These are phyloP conservation scores for Cyberlindnera amylophila DNA, from an alignment of 805 yeast species.

Conservation along the genomic window DNA sequence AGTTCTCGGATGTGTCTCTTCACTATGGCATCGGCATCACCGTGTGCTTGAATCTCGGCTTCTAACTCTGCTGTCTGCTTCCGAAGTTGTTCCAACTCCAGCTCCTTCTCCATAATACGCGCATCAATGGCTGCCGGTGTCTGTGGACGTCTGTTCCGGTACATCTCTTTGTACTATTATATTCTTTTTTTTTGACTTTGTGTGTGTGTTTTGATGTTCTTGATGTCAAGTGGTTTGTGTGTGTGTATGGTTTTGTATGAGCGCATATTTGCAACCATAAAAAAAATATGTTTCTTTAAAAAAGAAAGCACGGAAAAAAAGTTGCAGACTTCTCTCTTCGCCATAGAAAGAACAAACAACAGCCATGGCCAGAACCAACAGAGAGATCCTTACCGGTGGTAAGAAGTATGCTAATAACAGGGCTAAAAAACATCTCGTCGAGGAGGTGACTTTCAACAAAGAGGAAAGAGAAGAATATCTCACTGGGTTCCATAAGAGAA, in stretches of 20 bases:
- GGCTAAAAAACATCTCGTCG: constrained; percentile 63
- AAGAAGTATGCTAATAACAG: constrained; percentile 70
- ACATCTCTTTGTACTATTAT: constrained; percentile 4
- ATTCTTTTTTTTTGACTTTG: too few relatives aligned
- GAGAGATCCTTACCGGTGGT: constrained; percentile 88
- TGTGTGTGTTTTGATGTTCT: too few relatives aligned
- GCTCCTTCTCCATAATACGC: constrained; percentile 11
- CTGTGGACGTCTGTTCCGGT: constrained; percentile 5
- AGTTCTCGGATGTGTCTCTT: constrained; percentile 48
- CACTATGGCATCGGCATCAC: constrained; percentile 44
- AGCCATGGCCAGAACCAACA: constrained; percentile 42
- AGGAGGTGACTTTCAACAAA: constrained; percentile 81
- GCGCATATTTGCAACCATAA: too few relatives aligned
- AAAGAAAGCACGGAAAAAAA: too few relatives aligned
- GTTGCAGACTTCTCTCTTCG: too few relatives aligned
- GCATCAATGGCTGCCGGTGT: constrained; percentile 4
- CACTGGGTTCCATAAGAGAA: constrained; percentile 95
- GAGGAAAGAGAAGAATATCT: constrained; percentile 76
- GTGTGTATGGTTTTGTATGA: too few relatives aligned
- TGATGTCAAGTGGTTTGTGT: too few relatives aligned
- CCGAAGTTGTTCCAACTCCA: constrained; percentile 4
- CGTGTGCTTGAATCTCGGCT: constrained; percentile 10
- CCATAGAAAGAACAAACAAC: too few relatives aligned
- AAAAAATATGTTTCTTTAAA: too few relatives aligned
- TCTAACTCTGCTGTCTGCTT: constrained; percentile 8